Evolutionary conservation across 2,329 filamentous ascomycete species (phyloP), one percentile per base, ranked within the genome.

Genomic region (Chaetomiaceae sp.): DNA sequence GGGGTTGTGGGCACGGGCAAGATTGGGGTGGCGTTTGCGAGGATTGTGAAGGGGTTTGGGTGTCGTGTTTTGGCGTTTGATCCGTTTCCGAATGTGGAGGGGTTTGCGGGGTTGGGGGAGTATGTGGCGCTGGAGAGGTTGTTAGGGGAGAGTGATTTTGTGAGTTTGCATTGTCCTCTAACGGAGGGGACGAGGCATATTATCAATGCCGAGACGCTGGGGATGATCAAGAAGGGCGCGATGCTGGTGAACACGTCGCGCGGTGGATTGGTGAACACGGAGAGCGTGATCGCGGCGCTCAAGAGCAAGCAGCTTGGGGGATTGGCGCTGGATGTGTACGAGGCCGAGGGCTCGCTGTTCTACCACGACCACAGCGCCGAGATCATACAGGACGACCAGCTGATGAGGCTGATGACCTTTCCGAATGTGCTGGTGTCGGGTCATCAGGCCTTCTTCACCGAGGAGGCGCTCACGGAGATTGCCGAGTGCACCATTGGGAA

Each of bases 361-460:
- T 86, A 86, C 64, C 74, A 79, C 58, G 82, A 86, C 57, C 80
- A 83, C 60, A 83, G 80, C 5, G 74, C 71, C 13, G 75, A 82
- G 55, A 81, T 86, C 58, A 83, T 86, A 55, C 72, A 85, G 43
- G 83, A 87, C 60, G 82, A 86, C 58, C 71, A 77, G 50, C 69
- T 87, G 39, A 83, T 82, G 75, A 75, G 83, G 5, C 66, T 87
- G 55, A 79, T 83, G 67, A 85, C 82, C 0, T 86, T 86, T 59
- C 83, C 76, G 53, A 86, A 86, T 55, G 83, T 85, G 3, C 64
- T 87, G 39, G 69, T 87, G 53, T 83, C 77, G 56, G 82, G 83
- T 0, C 83, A 87, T 58, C 83, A 86, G 69, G 83, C 80, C 1
- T 87, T 86, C 67, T 83, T 87, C 59, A 86, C 83, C 5, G 69